These are phyloP conservation scores for Fusarium chaquense DNA, from an alignment of 2,329 filamentous ascomycete species.

Conservation along the genomic window DNA sequence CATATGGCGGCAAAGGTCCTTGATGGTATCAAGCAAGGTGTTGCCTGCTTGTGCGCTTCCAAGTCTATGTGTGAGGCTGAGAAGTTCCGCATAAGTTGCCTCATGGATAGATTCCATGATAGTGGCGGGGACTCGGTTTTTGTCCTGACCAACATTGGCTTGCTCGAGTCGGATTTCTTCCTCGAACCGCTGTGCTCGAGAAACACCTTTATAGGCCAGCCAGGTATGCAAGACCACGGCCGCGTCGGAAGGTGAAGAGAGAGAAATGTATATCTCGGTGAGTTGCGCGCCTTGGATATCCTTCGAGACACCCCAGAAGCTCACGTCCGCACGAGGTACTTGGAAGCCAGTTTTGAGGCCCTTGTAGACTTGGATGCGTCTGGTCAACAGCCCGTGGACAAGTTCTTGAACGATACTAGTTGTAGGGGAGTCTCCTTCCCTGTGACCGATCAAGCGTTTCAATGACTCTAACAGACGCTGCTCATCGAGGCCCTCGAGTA, in stretches of 20 bases:
- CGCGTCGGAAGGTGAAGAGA: not conserved
- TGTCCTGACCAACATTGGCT: not conserved
- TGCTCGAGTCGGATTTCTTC: conserved; percentile 18
- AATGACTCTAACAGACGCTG: conserved; percentile 21
- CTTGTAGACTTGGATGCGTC: not conserved
- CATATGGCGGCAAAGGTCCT: conserved; percentile 17
- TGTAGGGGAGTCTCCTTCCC: not conserved
- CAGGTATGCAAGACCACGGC: conserved; percentile 6
- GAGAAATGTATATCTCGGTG: conserved; percentile 1
- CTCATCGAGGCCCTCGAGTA: conserved; percentile 29
- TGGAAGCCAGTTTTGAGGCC: conserved; percentile 9
- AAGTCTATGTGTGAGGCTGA: conserved; percentile 25
- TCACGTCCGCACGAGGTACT: conserved; percentile 1
- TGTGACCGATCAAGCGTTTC: not conserved
- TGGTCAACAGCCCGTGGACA: not conserved
- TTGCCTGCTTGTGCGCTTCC: not conserved
- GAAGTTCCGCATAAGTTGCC: conserved; percentile 28
- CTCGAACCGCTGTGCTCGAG: not conserved
- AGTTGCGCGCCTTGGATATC: not conserved
- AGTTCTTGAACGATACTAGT: not conserved
- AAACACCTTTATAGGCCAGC: not conserved
- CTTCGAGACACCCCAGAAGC: conserved; percentile 7
- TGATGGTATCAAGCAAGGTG: conserved; percentile 7
- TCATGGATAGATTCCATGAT: conserved; percentile 21
- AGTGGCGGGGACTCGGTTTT: conserved; percentile 10